Evolutionary conservation across 2,329 filamentous ascomycete genomes (phyloP), one percentile per base, ranked within the genome.

Genomic region (Venturia aucupariae): DNA sequence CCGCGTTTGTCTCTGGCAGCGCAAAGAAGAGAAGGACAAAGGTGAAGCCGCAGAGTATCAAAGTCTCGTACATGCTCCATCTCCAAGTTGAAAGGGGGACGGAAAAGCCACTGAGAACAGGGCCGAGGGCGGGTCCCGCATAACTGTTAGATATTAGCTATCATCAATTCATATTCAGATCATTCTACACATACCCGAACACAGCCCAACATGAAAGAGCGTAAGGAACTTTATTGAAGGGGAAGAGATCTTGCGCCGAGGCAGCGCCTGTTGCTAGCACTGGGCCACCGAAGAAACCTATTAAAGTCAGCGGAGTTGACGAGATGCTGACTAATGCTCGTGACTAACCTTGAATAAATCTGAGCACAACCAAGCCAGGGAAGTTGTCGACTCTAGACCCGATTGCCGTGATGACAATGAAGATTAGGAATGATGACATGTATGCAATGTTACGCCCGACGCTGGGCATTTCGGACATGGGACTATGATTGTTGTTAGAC

Each of bases 371-470:
- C 7, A 66, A 44, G 5, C 65, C 65, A 32, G 63, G 15, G 22
- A 51, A 57, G 30, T 66, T 66, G 39, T 27, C n/a, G 17, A 62
- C 63, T 32, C 46, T 35, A 11, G 62, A 44, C 6, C 38, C 62
- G 30, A 62, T 32, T 24, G 59, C 59, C 17, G 57, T 64, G 19
- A 65, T 65, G 39, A 66, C 32, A 17, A 65, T 46, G 30, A 66
- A 66, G 3, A 65, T 57, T 24, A 64, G 22, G 62, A 65, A 65
- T 2, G 38, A 30, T 10, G 41, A 35, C 15, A 66, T 65, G 59
- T 66, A 66, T 17, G 63, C 42, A 10, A 62, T 38, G 46, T 64
- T 66, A n/a, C 65, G 48, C 6, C 65, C 65, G 30, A 66, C 44
- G n/a, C 35, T 30, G 22, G 63, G 63, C 51, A 66, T 65, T 48